phyloP scores from a whole-genome alignment of 2,329 filamentous ascomycete genomes.

The Talaromyces amestolkiae region DNA sequence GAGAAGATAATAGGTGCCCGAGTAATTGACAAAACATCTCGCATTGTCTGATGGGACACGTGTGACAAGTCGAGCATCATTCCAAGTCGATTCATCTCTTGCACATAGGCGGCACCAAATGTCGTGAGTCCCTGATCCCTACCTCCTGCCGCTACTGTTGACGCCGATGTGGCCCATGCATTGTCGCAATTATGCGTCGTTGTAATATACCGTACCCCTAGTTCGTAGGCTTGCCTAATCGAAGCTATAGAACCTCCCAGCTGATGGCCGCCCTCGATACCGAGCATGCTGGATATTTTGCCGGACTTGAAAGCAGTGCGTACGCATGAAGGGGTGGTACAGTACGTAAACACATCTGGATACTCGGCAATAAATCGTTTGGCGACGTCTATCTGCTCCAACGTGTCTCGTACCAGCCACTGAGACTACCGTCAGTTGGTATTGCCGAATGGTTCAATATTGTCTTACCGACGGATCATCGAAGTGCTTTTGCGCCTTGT shows the following conservation, averaged over 20 bases:
- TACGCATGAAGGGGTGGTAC: neutral
- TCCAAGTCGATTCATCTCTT: conserved; percentile 32
- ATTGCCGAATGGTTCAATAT: neutral
- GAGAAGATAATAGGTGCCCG: neutral
- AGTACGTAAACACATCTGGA: neutral
- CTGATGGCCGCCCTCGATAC: neutral
- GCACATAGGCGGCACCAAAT: conserved; percentile 26
- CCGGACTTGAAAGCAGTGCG: neutral
- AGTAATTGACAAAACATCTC: neutral
- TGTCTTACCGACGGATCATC: conserved; percentile 10
- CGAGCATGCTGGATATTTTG: neutral
- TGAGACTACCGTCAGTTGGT: neutral
- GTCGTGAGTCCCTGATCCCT: conserved; percentile 16
- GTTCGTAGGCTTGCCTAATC: neutral
- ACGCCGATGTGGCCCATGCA: conserved; percentile 27
- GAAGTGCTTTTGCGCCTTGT: conserved; percentile 7
- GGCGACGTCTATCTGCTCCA: neutral
- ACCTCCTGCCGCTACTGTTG: neutral
- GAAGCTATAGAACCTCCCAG: neutral
- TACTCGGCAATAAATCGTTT: neutral
- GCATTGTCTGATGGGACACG: conserved; percentile 21
- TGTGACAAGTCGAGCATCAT: conserved; percentile 32
- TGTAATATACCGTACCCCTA: conserved; percentile 7
- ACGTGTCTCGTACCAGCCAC: neutral
- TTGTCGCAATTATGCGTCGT: conserved; percentile 23